A percentile compares a stretch with the other conserved stretches of the same genome.
Conservation (phyloP, 2,329 filamentous ascomycete species). For the Incumbomyces delicatus region DNA sequence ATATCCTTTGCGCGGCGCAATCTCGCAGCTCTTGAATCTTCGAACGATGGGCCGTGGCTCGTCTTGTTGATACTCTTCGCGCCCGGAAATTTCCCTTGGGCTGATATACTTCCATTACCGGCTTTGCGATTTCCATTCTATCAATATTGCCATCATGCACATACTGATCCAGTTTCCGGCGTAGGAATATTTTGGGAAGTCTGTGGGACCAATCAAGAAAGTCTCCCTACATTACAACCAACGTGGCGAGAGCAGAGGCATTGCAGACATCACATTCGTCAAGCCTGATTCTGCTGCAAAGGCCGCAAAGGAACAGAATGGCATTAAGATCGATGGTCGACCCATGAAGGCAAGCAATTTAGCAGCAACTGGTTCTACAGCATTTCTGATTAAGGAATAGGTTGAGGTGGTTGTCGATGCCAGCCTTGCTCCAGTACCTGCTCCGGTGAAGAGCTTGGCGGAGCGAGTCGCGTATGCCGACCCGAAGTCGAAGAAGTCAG, state of each 20-base stretch:
- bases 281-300: constrained; percentile 73
- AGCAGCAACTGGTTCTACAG: not conserved
- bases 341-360: constrained; percentile 72
- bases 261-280: constrained; percentile 78
- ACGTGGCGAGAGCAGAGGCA: constrained; percentile 81
- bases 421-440: constrained; percentile 56
- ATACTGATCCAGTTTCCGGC: constrained; percentile 41
- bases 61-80: too few relatives aligned
- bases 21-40: too few relatives aligned
- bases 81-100: not conserved
- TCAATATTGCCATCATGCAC: constrained; percentile 9
- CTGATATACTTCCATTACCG: not conserved
- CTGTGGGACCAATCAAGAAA: constrained; percentile 81
- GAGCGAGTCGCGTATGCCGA: constrained; percentile 69
- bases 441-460: constrained; percentile 62
- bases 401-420: constrained; percentile 87
- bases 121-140: not conserved
- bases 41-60: too few relatives aligned
- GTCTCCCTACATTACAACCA: constrained; percentile 89
- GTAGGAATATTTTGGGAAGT: constrained; percentile 93
- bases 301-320: constrained; percentile 75
- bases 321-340: constrained; percentile 77
- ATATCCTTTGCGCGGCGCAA: too few relatives aligned
- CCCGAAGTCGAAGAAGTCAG: constrained; percentile 9
- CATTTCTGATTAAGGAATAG: constrained; percentile 34